A percentile compares a stretch with the other conserved stretches of the same genome.
Conservation (phyloP, 495 filamentous ascomycete species). For the Xylaria bambusicola region DNA sequence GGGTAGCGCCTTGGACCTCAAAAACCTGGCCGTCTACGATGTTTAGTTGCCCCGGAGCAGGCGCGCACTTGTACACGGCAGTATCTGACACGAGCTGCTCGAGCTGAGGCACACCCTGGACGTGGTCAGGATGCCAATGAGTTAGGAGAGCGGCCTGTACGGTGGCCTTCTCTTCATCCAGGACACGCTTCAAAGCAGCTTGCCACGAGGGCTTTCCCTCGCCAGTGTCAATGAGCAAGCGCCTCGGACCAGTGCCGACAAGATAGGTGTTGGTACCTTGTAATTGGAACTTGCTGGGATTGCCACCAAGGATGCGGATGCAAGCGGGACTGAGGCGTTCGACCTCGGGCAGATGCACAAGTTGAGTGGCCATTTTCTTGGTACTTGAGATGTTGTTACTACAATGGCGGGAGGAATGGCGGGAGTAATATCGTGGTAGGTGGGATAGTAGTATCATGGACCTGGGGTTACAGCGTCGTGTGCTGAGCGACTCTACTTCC, state of each 20-base stretch:
- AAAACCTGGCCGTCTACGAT: conserved; percentile 77
- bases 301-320: conserved; percentile 77
- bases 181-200: conserved; percentile 57
- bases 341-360: conserved; percentile 60
- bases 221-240: conserved; percentile 80
- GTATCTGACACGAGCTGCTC: conserved; percentile 60
- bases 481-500: no score
- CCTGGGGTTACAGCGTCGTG: no score
- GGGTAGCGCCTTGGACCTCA: conserved; percentile 69
- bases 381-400: no score
- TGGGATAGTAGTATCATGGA: no score
- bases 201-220: conserved; percentile 67
- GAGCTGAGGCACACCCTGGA: conserved; percentile 70
- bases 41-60: conserved; percentile 48
- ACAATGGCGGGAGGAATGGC: not conserved
- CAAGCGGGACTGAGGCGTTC: conserved; percentile 65
- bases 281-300: conserved; percentile 70
- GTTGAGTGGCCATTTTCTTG: conserved; percentile 36
- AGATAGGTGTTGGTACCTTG: conserved; percentile 85
- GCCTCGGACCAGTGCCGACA: conserved; percentile 65
- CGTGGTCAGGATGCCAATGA: conserved; percentile 90
- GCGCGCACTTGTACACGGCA: conserved; percentile 55
- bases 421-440: not conserved
- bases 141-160: conserved; percentile 72
- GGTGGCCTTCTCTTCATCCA: conserved; percentile 65